Evolutionary conservation across 192 early-diverging fungal genomes (phyloP).

Genomic region (Gigaspora rosea): DNA sequence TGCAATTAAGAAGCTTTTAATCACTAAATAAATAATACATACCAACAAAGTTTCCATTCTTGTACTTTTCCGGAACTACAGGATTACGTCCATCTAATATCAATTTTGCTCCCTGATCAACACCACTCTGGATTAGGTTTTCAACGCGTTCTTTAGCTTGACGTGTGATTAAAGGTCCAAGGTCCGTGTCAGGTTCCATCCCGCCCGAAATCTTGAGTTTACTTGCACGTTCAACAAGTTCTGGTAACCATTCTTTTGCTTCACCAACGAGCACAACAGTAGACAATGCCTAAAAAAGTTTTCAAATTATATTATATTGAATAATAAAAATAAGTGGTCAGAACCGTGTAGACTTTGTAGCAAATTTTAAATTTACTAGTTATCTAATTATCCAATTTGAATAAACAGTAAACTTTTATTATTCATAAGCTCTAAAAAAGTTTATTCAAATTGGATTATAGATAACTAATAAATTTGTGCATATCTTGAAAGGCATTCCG

Average conservation of each 20-base stretch:
- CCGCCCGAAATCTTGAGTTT: slow-evolving; percentile 82
- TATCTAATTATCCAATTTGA: no score
- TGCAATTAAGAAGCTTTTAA: neutral
- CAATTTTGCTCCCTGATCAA: slow-evolving; percentile 84
- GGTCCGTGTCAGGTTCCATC: slow-evolving; percentile 81
- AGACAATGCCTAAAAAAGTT: slow-evolving; percentile 64
- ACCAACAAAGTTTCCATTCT: slow-evolving; percentile 92
- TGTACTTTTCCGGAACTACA: slow-evolving; percentile 68
- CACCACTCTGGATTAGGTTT: slow-evolving; percentile 75
- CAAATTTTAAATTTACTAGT: no score
- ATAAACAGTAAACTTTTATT: no score
- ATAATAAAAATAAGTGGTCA: neutral
- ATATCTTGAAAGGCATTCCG: no score
- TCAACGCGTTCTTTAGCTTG: slow-evolving; percentile 76
- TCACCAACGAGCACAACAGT: slow-evolving; percentile 90
- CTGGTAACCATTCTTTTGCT: slow-evolving; percentile 80
- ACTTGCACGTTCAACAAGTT: slow-evolving; percentile 85
- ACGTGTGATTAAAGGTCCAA: slow-evolving; percentile 88
- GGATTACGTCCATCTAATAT: slow-evolving; percentile 86
- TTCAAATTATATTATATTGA: neutral
- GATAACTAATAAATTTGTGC: no score
- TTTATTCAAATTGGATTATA: no score
- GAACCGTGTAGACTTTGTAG: no score
- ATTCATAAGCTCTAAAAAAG: no score
- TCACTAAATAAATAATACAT: neutral